A percentile compares a stretch with the other conserved stretches of the same genome.
phyloP scores from a whole-genome alignment of 768 basidiomycete species.

The Kwoniella pini region DNA sequence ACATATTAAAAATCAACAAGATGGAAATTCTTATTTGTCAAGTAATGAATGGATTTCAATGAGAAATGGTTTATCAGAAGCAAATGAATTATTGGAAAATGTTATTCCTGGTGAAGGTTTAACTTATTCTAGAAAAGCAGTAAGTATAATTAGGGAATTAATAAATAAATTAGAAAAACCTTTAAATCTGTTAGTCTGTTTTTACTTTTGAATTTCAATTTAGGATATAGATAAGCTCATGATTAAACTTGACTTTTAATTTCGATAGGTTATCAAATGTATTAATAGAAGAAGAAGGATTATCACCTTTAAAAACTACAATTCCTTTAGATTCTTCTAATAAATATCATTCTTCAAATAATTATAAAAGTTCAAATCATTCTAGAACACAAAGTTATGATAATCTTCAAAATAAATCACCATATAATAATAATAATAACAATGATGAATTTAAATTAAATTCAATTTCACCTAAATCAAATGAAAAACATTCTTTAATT shows the following conservation, averaged over 20 bases:
- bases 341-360: too few relatives aligned
- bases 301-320: slow-evolving; percentile 2
- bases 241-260: too few relatives aligned
- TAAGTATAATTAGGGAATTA: slow-evolving; percentile 36
- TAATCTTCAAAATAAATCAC: too few relatives aligned
- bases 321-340: not conserved
- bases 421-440: too few relatives aligned
- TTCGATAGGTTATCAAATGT: too few relatives aligned
- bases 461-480: too few relatives aligned
- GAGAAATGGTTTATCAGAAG: slow-evolving; percentile 35
- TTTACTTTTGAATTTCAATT: too few relatives aligned
- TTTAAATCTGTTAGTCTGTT: slow-evolving; percentile 1
- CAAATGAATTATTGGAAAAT: slow-evolving; percentile 40
- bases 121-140: slow-evolving; percentile 25
- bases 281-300: not conserved
- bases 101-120: slow-evolving; percentile 20
- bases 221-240: too few relatives aligned
- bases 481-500: too few relatives aligned
- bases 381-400: too few relatives aligned
- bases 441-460: too few relatives aligned
- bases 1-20: not conserved
- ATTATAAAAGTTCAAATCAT: too few relatives aligned
- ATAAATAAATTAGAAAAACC: slow-evolving; percentile 27
- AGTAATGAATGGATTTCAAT: slow-evolving; percentile 18
- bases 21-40: not conserved